A percentile compares a stretch with the other conserved stretches of the same genome.
Conservation (phyloP, 371 early-diverging fungal species). For the Zychaea mexicana region DNA sequence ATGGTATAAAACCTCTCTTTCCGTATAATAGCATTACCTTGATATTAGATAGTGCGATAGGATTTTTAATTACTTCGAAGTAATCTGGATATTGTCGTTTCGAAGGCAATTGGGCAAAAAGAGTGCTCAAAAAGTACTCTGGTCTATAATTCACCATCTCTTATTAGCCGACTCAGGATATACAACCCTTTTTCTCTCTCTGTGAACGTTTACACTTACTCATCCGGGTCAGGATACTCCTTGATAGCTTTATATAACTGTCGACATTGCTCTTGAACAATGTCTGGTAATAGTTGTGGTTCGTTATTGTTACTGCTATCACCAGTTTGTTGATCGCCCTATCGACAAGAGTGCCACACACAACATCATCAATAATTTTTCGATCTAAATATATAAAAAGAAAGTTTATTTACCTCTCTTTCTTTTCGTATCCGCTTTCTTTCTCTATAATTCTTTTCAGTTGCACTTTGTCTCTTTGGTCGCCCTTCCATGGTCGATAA, state of each 20-base stretch:
- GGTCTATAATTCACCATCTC: background rate
- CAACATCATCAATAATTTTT: no score
- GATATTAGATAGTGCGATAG: constrained; percentile 80
- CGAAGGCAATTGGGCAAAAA: constrained; percentile 80
- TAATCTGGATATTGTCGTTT: constrained; percentile 87
- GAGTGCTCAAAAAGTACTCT: constrained; percentile 57
- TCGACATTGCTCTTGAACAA: constrained; percentile 18
- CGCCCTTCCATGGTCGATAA: constrained; percentile 8
- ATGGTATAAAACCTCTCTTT: no score
- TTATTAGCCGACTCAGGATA: no score
- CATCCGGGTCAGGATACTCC: constrained; percentile 38
- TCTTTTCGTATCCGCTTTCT: constrained; percentile 24
- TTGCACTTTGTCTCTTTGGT: constrained; percentile 26
- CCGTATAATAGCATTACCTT: no score
- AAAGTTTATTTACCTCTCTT: no score
- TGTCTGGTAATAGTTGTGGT: background rate
- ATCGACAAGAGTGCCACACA: no score
- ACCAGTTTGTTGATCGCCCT: no score
- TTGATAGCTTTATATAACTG: constrained; percentile 32
- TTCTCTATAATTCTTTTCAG: constrained; percentile 28
- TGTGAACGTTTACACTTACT: constrained; percentile 22
- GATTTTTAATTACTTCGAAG: constrained; percentile 82
- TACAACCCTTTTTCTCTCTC: no score
- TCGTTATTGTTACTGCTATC: background rate
- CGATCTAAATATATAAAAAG: no score